Conservation (phyloP, 2,329 filamentous ascomycete species). For the Ceratocystis destructans region DNA sequence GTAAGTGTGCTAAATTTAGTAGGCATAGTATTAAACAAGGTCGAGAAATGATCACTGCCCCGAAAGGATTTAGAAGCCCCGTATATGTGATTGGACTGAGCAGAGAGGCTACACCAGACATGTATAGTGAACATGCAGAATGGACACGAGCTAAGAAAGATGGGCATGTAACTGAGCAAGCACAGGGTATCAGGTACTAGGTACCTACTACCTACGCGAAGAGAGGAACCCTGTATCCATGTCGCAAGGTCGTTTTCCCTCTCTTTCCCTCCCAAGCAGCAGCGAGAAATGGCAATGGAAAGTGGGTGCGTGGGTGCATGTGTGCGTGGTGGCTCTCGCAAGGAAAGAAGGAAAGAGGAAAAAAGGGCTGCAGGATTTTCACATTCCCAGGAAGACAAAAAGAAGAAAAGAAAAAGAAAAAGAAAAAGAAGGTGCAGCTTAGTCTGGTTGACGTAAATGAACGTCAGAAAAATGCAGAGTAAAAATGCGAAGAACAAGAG, state of each 20-base stretch:
- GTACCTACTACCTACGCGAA: not conserved
- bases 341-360: not conserved
- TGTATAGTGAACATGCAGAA: not conserved
- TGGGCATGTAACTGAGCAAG: not conserved
- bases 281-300: not conserved
- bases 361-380: conserved; percentile 3
- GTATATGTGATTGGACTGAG: not conserved
- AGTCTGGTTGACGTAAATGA: not conserved
- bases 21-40: not conserved
- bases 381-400: no score
- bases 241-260: not conserved
- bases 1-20: not conserved
- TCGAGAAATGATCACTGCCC: not conserved
- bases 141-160: not conserved
- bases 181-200: not conserved
- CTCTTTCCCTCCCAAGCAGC: no score
- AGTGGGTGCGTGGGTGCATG: not conserved
- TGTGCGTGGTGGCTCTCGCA: not conserved
- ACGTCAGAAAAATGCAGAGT: not conserved
- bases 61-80: not conserved
- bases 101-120: not conserved
- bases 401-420: not conserved
- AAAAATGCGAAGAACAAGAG: not conserved
- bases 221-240: not conserved
- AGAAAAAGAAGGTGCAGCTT: not conserved